Evolutionary conservation across 306 rosid genomes (phyloP).

Genomic region (Chamaecrista fasciculata): DNA sequence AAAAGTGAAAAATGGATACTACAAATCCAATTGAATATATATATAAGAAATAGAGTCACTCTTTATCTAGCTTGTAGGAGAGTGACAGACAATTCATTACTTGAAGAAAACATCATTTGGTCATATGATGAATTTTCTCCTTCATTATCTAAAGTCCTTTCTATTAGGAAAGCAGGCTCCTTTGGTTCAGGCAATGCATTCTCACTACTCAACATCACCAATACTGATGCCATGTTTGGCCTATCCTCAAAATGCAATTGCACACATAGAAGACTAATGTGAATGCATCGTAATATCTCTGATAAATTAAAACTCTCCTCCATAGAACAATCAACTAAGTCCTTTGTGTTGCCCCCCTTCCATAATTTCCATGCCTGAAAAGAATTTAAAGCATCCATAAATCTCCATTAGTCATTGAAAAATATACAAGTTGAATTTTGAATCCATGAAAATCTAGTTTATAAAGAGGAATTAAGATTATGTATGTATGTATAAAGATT

Average conservation of each 20-base stretch:
- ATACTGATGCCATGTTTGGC: conserved; percentile 50
- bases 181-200: conserved; percentile 41
- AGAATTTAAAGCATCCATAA: not conserved
- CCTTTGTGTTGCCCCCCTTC: conserved; percentile 18
- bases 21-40: no score
- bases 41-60: no score
- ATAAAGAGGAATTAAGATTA: no score
- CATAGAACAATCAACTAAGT: conserved; percentile 30
- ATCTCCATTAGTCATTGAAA: not conserved
- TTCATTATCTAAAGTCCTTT: not conserved
- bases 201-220: conserved; percentile 48
- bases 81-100: conserved; percentile 28
- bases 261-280: conserved; percentile 52
- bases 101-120: conserved; percentile 7
- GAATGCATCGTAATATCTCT: conserved; percentile 40
- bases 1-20: no score
- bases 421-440: no score
- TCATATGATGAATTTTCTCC: conserved; percentile 23
- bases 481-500: no score
- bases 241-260: conserved; percentile 51
- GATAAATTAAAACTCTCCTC: not conserved
- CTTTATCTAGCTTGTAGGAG: conserved; percentile 36
- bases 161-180: conserved; percentile 41
- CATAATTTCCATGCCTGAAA: conserved; percentile 37
- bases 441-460: no score